These are phyloP conservation scores for Chytriomyces confervae DNA, from an alignment of 192 early-diverging fungal species.

Conservation along the genomic window DNA sequence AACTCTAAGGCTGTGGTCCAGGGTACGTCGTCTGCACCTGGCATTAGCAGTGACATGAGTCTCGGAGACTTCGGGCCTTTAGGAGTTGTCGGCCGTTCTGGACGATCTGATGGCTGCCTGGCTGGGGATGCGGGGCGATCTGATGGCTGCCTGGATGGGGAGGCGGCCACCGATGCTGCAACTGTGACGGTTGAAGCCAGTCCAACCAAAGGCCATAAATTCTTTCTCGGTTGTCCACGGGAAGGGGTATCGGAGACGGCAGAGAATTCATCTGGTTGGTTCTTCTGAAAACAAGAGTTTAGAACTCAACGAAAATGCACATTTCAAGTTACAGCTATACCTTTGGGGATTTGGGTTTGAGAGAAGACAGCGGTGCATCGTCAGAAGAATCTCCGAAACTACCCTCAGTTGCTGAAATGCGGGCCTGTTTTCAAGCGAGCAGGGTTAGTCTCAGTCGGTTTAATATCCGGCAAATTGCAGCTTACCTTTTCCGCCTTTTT, in stretches of 20 bases:
- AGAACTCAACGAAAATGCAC: background rate
- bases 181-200: background rate
- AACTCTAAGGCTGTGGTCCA: conserved; percentile 12
- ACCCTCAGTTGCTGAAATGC: background rate
- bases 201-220: background rate
- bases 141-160: too few relatives aligned
- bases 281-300: background rate
- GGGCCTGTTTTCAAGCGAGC: too few relatives aligned
- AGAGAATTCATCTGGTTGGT: background rate
- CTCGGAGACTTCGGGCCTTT: too few relatives aligned
- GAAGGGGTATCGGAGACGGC: background rate
- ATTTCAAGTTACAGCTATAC: too few relatives aligned
- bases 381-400: conserved; percentile 2
- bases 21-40: background rate
- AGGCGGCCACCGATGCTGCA: background rate
- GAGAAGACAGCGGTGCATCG: background rate
- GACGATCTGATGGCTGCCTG: too few relatives aligned
- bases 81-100: too few relatives aligned
- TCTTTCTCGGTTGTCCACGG: background rate
- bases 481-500: too few relatives aligned
- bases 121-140: too few relatives aligned
- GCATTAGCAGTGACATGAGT: too few relatives aligned
- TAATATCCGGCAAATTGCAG: too few relatives aligned
- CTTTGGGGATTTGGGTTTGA: background rate
- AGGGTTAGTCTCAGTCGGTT: too few relatives aligned